These are phyloP conservation scores for Candida stauntonica DNA, from an alignment of 805 yeast genomes.

Conservation along the genomic window DNA sequence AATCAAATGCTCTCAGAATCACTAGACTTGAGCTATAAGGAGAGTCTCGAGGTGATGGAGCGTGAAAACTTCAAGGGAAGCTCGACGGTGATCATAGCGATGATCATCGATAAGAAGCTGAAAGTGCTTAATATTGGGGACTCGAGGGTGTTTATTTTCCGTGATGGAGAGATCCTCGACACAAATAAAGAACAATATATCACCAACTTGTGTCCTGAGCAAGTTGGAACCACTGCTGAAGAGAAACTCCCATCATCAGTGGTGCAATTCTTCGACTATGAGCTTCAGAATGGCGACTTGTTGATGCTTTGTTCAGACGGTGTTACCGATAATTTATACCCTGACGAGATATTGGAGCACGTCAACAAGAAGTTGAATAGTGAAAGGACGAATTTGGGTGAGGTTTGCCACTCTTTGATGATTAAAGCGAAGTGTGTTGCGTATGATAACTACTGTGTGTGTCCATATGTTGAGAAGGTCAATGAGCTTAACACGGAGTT, in stretches of 20 bases:
- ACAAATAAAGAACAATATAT: slow-evolving; percentile 45
- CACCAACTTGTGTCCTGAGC: slow-evolving; percentile 45
- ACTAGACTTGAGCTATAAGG: slow-evolving; percentile 44
- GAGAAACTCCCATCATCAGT: slow-evolving; percentile 41
- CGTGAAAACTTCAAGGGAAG: slow-evolving; percentile 43
- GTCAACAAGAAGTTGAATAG: slow-evolving; percentile 31
- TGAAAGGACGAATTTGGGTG: slow-evolving; percentile 31
- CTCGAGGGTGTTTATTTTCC: slow-evolving; percentile 42
- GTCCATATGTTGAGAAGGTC: slow-evolving; percentile 51
- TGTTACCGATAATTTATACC: slow-evolving; percentile 47
- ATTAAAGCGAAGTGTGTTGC: slow-evolving; percentile 44
- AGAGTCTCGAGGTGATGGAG: slow-evolving; percentile 48
- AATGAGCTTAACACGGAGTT: slow-evolving; percentile 32
- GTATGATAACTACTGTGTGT: slow-evolving; percentile 47
- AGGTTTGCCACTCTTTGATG: slow-evolving; percentile 38
- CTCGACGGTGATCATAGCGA: slow-evolving; percentile 43
- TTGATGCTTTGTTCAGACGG: slow-evolving; percentile 50
- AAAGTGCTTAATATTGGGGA: slow-evolving; percentile 51
- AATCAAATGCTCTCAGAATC: slow-evolving; percentile 39
- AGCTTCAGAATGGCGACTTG: slow-evolving; percentile 38
- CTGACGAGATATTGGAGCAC: slow-evolving; percentile 40
- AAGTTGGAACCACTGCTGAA: slow-evolving; percentile 48
- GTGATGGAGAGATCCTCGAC: slow-evolving; percentile 40
- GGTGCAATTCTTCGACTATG: slow-evolving; percentile 41
- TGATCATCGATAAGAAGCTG: slow-evolving; percentile 44